A percentile compares a stretch with the other conserved stretches of the same genome.
These are phyloP conservation scores for Selenicereus undatus DNA, from an alignment of 148 eudicot genomes.

Conservation along the genomic window DNA sequence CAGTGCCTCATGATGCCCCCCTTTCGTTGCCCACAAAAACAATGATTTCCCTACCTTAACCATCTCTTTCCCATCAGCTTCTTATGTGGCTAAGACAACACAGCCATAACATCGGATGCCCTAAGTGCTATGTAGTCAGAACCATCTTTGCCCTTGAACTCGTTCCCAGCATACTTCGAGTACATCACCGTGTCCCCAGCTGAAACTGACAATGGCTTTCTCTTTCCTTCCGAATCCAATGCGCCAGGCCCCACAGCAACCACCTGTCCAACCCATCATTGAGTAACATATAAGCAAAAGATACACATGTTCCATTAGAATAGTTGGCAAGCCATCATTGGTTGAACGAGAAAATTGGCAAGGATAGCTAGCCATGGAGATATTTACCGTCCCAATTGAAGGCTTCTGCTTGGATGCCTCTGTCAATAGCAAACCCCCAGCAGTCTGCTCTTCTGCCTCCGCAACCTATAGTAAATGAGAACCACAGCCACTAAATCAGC, in stretches of 20 bases:
- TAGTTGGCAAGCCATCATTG: no score
- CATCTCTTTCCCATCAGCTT: background rate
- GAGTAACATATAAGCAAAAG: background rate
- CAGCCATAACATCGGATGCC: constrained; percentile 81
- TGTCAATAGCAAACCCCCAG: constrained; percentile 76
- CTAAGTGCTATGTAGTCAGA: constrained; percentile 66
- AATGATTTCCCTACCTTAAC: constrained; percentile 3
- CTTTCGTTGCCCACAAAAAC: constrained; percentile 23
- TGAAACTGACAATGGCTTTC: constrained; percentile 52
- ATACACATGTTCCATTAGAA: background rate
- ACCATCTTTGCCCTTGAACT: constrained; percentile 81
- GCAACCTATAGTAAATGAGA: constrained; percentile 44
- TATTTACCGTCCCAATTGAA: constrained; percentile 74
- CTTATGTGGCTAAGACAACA: constrained; percentile 22
- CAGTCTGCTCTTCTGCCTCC: constrained; percentile 73
- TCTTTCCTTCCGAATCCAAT: constrained; percentile 70
- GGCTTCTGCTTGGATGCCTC: constrained; percentile 85
- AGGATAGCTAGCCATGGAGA: background rate
- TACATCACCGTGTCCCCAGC: constrained; percentile 76
- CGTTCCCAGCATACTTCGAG: constrained; percentile 86
- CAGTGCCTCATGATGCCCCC: background rate
- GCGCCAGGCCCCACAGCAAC: constrained; percentile 83
- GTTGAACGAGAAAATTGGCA: background rate
- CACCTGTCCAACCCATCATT: constrained; percentile 36
- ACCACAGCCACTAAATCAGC: background rate